Evolutionary conservation across 352 stramenopile genomes (phyloP).

Genomic region (Globisporangium paroecandrum): DNA sequence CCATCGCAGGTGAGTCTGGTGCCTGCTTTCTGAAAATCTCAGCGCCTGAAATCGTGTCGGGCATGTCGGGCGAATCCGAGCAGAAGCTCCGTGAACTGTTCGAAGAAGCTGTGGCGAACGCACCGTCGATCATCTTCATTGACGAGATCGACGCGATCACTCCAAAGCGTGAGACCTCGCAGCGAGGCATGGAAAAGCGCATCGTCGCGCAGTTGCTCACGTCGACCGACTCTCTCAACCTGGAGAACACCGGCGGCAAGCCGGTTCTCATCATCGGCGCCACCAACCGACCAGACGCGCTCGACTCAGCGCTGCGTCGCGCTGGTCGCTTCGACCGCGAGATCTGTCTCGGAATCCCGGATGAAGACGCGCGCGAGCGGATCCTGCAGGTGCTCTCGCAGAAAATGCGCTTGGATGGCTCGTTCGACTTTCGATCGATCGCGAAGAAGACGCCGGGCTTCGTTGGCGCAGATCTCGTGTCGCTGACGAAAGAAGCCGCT

Average conservation of each 20-base stretch:
- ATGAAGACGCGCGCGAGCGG: conserved; percentile 91
- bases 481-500: conserved; percentile 97
- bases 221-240: conserved; percentile 88
- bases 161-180: conserved; percentile 90
- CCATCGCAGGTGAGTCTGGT: conserved; percentile 91
- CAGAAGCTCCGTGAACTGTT: conserved; percentile 92
- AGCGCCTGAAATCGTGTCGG: conserved; percentile 92
- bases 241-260: conserved; percentile 87
- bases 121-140: conserved; percentile 97
- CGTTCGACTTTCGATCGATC: conserved; percentile 94
- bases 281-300: conserved; percentile 95
- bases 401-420: conserved; percentile 92
- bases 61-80: conserved; percentile 90
- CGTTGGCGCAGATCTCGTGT: conserved; percentile 97
- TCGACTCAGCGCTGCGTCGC: conserved; percentile 95
- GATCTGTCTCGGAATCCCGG: conserved; percentile 96
- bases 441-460: conserved; percentile 94
- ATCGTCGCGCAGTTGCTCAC: conserved; percentile 96
- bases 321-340: conserved; percentile 98
- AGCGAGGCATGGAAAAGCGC: conserved; percentile 95
- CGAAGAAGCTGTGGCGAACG: conserved; percentile 93
- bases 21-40: conserved; percentile 87
- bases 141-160: conserved; percentile 98
- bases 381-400: conserved; percentile 94
- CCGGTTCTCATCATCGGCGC: conserved; percentile 97